Percentiles rank a stretch among this genome's conserved stretches.
These are phyloP conservation scores for Neurospora discreta DNA, from an alignment of 495 filamentous ascomycete species.

Conservation along the genomic window DNA sequence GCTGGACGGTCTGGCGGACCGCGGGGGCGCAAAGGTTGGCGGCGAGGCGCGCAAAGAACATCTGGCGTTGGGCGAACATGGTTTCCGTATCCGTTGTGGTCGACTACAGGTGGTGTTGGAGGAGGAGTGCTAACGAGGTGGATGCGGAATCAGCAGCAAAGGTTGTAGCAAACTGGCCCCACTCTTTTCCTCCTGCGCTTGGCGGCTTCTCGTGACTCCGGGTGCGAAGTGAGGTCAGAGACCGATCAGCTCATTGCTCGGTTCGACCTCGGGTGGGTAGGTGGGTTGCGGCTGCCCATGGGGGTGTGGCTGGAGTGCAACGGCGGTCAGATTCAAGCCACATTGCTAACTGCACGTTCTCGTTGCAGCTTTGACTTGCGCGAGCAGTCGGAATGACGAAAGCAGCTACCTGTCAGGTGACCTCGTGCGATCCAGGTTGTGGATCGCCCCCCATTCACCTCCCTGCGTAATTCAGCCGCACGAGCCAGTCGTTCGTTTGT, in stretches of 20 bases:
- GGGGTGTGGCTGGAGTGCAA: neutral
- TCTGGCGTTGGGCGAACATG: constrained; percentile 56
- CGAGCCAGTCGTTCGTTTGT: neutral
- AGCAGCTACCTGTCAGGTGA: constrained; percentile 8
- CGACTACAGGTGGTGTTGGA: neutral
- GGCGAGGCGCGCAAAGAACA: constrained; percentile 48
- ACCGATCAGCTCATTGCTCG: constrained; percentile 17
- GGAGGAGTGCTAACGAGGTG: neutral
- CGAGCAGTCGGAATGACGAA: too few relatives aligned
- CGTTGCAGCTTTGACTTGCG: neutral
- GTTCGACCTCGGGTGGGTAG: constrained; percentile 12
- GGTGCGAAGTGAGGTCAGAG: constrained; percentile 14
- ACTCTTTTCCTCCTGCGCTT: neutral
- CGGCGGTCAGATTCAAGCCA: neutral
- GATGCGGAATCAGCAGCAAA: neutral
- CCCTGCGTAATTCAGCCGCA: neutral
- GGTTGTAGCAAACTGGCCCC: neutral
- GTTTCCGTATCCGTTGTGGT: constrained; percentile 2
- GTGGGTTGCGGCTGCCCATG: neutral
- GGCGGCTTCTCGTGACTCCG: neutral
- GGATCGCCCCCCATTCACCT: neutral
- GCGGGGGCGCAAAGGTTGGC: constrained; percentile 44
- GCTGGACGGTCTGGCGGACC: constrained; percentile 49
- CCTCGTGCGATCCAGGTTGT: neutral
- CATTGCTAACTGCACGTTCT: neutral